These are phyloP conservation scores for Tricholoma sp. DNA, from an alignment of 768 basidiomycete species.

Conservation along the genomic window DNA sequence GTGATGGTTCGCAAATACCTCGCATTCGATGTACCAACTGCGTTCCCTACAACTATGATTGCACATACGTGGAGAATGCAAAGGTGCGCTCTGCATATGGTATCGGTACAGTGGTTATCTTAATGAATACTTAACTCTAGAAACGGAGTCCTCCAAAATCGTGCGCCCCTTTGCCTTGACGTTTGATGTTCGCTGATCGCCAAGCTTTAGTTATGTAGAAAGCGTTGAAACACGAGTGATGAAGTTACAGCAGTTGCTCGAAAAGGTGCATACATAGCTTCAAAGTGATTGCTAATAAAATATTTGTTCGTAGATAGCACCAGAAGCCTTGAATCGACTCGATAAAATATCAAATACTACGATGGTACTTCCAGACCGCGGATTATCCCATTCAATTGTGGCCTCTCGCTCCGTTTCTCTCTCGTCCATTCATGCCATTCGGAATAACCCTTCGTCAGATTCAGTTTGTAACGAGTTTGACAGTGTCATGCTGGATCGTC, in stretches of 20 bases:
- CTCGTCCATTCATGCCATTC: slow-evolving; percentile 9
- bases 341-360: not conserved
- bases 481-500: slow-evolving; percentile 30
- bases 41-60: slow-evolving; percentile 25
- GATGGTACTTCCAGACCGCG: not conserved
- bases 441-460: not conserved
- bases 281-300: not conserved
- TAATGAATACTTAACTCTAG: slow-evolving; percentile 17
- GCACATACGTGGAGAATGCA: slow-evolving; percentile 66
- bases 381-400: not conserved
- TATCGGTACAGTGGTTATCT: not conserved
- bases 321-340: slow-evolving; percentile 22
- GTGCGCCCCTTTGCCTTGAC: slow-evolving; percentile 24
- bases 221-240: slow-evolving; percentile 52
- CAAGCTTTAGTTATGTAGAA: slow-evolving; percentile 43
- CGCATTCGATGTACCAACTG: slow-evolving; percentile 65
- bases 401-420: not conserved
- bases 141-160: slow-evolving; percentile 60
- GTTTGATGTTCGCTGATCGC: not conserved
- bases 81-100: slow-evolving; percentile 39
- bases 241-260: slow-evolving; percentile 53
- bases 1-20: slow-evolving; percentile 67
- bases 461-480: slow-evolving; percentile 25
- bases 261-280: slow-evolving; percentile 21
- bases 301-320: slow-evolving; percentile 46